phyloP scores from a whole-genome alignment of 257 asterid genomes.

The Penstemon eatonii region DNA sequence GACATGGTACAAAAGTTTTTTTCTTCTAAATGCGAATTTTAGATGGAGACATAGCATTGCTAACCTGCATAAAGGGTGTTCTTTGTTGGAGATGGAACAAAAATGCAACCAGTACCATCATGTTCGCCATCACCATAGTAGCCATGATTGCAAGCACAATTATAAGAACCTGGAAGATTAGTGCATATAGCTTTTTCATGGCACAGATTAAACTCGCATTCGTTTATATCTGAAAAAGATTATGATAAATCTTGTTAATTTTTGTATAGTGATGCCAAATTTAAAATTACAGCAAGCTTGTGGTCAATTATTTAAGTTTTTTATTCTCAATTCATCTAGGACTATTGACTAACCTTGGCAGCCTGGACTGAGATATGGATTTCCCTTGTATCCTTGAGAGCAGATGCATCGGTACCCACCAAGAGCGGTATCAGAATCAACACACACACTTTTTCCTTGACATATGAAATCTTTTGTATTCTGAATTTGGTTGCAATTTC shows the following conservation, averaged over 20 bases:
- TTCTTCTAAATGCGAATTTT: not conserved
- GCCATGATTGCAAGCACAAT: slow-evolving; percentile 10
- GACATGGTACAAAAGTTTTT: too few species aligned
- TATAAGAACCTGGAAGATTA: slow-evolving; percentile 15
- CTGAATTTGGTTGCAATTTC: slow-evolving; percentile 18
- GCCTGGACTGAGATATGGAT: slow-evolving; percentile 44
- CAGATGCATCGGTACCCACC: slow-evolving; percentile 46
- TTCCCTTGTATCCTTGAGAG: slow-evolving; percentile 36
- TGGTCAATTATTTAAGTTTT: not conserved
- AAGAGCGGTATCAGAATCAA: slow-evolving; percentile 27
- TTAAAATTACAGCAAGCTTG: not conserved
- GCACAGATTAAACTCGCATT: slow-evolving; percentile 6
- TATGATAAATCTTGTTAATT: too few species aligned
- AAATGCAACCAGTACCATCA: slow-evolving; percentile 6
- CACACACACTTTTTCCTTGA: slow-evolving; percentile 31
- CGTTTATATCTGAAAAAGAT: slow-evolving; percentile 12
- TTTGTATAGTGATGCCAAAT: not conserved
- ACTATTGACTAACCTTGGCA: slow-evolving; percentile 35
- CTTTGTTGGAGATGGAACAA: not conserved
- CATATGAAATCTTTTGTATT: slow-evolving; percentile 12
- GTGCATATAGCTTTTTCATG: slow-evolving; percentile 1
- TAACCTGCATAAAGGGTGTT: slow-evolving; percentile 9
- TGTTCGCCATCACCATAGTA: slow-evolving; percentile 11
- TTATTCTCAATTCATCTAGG: too few species aligned
- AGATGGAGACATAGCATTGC: not conserved